These are phyloP conservation scores for Butyriboletus loyo DNA, from an alignment of 768 basidiomycete species.

Conservation along the genomic window DNA sequence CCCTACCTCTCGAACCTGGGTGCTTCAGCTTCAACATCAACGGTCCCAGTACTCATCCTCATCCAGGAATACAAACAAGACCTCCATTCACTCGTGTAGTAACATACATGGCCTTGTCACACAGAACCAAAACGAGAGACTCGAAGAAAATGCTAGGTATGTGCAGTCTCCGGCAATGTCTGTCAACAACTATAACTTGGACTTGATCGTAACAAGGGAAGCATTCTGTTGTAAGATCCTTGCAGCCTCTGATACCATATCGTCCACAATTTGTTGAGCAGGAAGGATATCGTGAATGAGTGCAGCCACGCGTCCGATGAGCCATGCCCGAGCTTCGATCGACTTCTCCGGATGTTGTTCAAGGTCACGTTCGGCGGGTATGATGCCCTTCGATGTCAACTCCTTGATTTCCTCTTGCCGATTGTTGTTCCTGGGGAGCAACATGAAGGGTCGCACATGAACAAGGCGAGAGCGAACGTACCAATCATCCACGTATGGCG, in stretches of 20 bases:
- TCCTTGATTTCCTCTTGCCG: slow-evolving; percentile 78
- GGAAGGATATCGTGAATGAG: slow-evolving; percentile 75
- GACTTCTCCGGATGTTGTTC: slow-evolving; percentile 81
- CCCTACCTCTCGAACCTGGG: too few species aligned
- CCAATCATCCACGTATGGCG: slow-evolving; percentile 85
- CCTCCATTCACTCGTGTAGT: neutral
- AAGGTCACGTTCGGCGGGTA: slow-evolving; percentile 71
- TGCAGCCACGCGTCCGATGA: slow-evolving; percentile 81
- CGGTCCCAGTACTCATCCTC: too few species aligned
- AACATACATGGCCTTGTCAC: neutral
- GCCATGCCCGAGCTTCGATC: slow-evolving; percentile 61
- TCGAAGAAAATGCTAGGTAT: neutral
- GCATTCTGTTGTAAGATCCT: slow-evolving; percentile 42
- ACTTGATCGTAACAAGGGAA: slow-evolving; percentile 39
- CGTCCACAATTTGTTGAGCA: slow-evolving; percentile 78
- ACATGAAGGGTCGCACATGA: neutral
- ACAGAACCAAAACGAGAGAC: neutral
- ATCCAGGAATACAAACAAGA: neutral
- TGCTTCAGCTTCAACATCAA: too few species aligned
- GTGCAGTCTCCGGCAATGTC: neutral
- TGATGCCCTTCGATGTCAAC: slow-evolving; percentile 77
- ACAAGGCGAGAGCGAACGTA: slow-evolving; percentile 29
- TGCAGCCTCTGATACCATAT: slow-evolving; percentile 66
- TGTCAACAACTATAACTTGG: slow-evolving; percentile 43
- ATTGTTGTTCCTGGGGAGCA: slow-evolving; percentile 61